A percentile compares a stretch with the other conserved stretches of the same genome.
phyloP scores from a whole-genome alignment of 2,329 filamentous ascomycete species.

The Diplodia scrobiculata region DNA sequence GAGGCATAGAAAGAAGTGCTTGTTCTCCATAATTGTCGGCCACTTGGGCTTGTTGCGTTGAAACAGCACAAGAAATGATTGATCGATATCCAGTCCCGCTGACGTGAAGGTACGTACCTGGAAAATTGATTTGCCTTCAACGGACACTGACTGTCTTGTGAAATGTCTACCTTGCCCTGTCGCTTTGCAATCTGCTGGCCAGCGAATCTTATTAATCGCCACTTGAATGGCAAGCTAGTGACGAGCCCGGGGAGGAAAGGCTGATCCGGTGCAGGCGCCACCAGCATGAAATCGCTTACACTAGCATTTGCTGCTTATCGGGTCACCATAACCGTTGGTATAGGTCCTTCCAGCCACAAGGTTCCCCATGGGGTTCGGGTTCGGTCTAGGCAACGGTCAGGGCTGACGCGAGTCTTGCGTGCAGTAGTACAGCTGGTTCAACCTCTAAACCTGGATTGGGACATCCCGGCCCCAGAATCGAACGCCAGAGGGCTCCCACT shows the following conservation, averaged over 20 bases:
- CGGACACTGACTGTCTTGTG: background rate
- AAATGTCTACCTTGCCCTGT: background rate
- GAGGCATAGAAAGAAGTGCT: background rate
- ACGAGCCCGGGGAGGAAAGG: no score
- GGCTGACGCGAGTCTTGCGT: background rate
- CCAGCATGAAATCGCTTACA: background rate
- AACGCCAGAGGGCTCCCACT: background rate
- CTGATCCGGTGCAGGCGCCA: background rate
- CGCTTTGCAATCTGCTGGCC: background rate
- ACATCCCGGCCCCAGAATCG: background rate
- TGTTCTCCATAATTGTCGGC: background rate
- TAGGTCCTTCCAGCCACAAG: constrained; percentile 14
- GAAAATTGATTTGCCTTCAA: background rate
- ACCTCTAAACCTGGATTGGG: background rate
- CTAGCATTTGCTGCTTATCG: background rate
- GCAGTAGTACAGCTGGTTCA: background rate
- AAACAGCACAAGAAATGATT: background rate
- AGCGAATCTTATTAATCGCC: background rate
- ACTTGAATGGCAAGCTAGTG: background rate
- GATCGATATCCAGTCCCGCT: background rate
- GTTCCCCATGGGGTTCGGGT: constrained; percentile 7
- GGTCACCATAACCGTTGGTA: background rate
- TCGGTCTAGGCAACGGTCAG: background rate
- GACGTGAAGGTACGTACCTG: background rate
- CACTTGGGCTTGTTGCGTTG: background rate